Evolutionary conservation across 495 filamentous ascomycete genomes (phyloP), one percentile per base, ranked within the genome.

Genomic region (Neurospora sp.): DNA sequence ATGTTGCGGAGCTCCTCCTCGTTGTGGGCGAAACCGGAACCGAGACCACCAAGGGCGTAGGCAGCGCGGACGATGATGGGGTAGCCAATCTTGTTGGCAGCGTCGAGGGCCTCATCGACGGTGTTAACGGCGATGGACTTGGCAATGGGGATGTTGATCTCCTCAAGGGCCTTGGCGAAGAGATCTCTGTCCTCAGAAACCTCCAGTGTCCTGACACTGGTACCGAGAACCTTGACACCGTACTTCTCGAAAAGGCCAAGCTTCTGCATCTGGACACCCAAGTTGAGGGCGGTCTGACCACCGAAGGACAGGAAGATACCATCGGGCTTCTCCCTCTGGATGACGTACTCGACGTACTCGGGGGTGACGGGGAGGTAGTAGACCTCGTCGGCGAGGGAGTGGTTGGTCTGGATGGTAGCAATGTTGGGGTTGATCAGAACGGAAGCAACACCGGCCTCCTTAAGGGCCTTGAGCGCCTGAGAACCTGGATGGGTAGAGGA

Each of bases 371-470:
- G 96, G 27, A 99, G 89, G 85, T 98, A 99, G 85, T 98, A 99
- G 72, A 99, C 93, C 86, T 99, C 97, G 82, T 99, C 96, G 71
- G 94, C 94, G 75, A 99, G 89, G 76, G 89, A 89, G 84, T 97
- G 96, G 76, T 95, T 97, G 27, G 96, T 99, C 83, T 99, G 96
- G 75, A 99, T 97, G 71, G 96, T 99, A 70, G 96, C 96, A 81
- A 99, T 98, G 81, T 99, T 99, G 69, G 96, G 96, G 82, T 99
- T 99, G 81, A 99, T 97, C 75, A 99, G 84, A 71, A 99, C 92
- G 6, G 96, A 97, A 79, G 94, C 91, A 44, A 98, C 96, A 40
- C 93, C 95, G 77, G 97, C 96, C 82, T 98, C 93, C 84, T 97
- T 98, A 77, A 99, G 82, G n/a, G 96, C 93, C 85, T 96, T 96